Base-by-base conservation (phyloP, 805 yeast species). In the Kuraishia ogatae region DNA sequence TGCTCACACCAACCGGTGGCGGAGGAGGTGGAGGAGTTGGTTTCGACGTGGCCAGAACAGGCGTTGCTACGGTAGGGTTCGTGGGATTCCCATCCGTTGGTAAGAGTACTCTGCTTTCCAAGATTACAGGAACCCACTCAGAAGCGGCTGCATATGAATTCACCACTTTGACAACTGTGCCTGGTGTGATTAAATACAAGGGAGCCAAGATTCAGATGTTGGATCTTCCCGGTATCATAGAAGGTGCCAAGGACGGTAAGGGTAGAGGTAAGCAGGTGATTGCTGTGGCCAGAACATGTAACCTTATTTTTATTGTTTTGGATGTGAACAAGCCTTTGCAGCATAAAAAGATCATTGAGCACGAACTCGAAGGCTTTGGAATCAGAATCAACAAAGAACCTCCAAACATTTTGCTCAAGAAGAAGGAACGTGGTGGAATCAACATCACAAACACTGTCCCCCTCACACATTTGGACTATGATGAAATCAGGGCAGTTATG, bases 101-200 rank as follows among this genome's bases (percentile, higher is more conserved):
- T 35, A 88, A 88, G 65, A 83, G 89, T 8, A 94, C 99, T 1
- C 73, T 94, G 57, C 79, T 94, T 61, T 83, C 89, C 28, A 87
- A 89, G 69, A 74, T 94, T 52, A 94, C 99, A 0, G 98, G 99
- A 59, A 92, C 97, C 2, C 96, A 90, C 67, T 87, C 97, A 1
- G 99, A 93, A 71, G 97, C 87, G n/a, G 97, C 98, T 11, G 98
- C 90, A 5, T 93, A 93, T 67, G 99, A 94, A 72, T 94, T 94
- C 76, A 94, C 99, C 26, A 94, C 99, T 0, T 80, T 94, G 67
- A 94, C 97, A 26, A 93, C 99, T 0, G 98, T 94, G 56, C 98
- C 98, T 0, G 98, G 99, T 71, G 89, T 90, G 49, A 91, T 94
- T 66, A 86, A 88, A 71, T 93, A 90, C 67, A 89, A 92, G 63